phyloP scores from a whole-genome alignment of 164 flowering plant genomes.

The Magnolia officinalis region DNA sequence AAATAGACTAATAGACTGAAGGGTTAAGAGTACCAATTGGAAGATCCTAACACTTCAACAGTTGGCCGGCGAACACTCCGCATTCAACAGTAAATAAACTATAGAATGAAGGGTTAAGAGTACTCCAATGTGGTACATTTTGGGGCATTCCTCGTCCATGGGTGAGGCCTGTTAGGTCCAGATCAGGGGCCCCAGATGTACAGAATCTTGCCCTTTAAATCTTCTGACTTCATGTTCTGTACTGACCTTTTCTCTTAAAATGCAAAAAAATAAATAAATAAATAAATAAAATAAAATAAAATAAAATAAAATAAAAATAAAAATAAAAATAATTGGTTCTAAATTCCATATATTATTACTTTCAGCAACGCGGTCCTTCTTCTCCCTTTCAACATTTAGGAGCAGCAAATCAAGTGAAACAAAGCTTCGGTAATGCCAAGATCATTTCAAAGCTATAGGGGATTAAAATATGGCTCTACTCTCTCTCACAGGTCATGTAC shows the following conservation, averaged over 20 bases:
- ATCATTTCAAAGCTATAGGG: slow-evolving; percentile 1
- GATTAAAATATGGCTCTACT: neutral
- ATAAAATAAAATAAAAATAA: too few species aligned
- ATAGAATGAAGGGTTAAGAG: too few species aligned
- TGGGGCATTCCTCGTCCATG: too few species aligned
- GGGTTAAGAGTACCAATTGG: too few species aligned
- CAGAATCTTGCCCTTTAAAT: neutral
- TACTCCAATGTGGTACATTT: too few species aligned
- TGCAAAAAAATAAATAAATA: neutral
- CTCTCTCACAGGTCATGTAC: neutral
- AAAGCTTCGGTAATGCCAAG: slow-evolving; percentile 29
- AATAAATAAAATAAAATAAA: too few species aligned
- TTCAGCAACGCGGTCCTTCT: slow-evolving; percentile 81
- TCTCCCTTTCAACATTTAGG: slow-evolving; percentile 89
- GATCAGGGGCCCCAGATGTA: neutral
- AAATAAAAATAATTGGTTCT: neutral
- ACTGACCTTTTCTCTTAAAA: neutral
- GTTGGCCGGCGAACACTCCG: too few species aligned
- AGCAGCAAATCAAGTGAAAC: slow-evolving; percentile 57
- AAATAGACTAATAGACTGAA: too few species aligned
- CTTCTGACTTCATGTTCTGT: neutral
- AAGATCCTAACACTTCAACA: too few species aligned
- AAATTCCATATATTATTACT: slow-evolving; percentile 5
- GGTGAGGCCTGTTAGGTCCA: neutral
- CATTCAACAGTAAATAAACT: too few species aligned